A percentile compares a stretch with the other conserved stretches of the same genome.
These are phyloP conservation scores for Eurotiales sp. DNA, from an alignment of 2,329 filamentous ascomycete genomes.

Conservation along the genomic window DNA sequence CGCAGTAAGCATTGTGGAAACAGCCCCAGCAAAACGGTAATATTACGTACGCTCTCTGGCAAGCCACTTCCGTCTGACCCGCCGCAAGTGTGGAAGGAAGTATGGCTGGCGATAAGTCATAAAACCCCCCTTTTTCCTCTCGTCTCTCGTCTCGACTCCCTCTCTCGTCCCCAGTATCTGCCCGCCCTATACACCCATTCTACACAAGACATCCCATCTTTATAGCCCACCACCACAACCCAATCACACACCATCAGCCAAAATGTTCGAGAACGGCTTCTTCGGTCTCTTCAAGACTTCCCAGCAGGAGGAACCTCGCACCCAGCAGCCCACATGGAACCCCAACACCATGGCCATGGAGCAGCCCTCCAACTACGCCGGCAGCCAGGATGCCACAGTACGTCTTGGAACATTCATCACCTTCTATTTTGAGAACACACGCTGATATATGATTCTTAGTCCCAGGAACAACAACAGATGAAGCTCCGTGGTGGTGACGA, in stretches of 20 bases:
- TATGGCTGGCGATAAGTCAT: no score
- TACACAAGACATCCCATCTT: not conserved
- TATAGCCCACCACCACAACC: not conserved
- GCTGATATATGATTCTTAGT: no score
- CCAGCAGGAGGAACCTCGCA: constrained; percentile 19
- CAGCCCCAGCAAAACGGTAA: no score
- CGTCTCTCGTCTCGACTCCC: no score
- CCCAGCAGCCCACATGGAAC: constrained; percentile 26
- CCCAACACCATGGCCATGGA: constrained; percentile 30
- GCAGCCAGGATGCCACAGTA: constrained; percentile 23
- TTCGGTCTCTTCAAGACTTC: constrained; percentile 32
- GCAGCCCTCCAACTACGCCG: constrained; percentile 28
- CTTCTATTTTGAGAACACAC: no score
- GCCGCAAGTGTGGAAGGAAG: no score
- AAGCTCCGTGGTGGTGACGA: constrained; percentile 27
- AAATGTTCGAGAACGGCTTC: constrained; percentile 20
- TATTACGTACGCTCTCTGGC: no score
- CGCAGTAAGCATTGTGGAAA: no score
- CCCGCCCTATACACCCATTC: no score
- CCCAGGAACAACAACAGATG: constrained; percentile 27
- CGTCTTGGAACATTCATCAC: no score
- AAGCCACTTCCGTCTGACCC: not conserved
- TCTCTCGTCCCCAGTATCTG: no score
- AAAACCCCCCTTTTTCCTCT: not conserved
- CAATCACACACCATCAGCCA: not conserved